These are phyloP conservation scores for Eurotiales sp. DNA, from an alignment of 2,329 filamentous ascomycete species.

Conservation along the genomic window DNA sequence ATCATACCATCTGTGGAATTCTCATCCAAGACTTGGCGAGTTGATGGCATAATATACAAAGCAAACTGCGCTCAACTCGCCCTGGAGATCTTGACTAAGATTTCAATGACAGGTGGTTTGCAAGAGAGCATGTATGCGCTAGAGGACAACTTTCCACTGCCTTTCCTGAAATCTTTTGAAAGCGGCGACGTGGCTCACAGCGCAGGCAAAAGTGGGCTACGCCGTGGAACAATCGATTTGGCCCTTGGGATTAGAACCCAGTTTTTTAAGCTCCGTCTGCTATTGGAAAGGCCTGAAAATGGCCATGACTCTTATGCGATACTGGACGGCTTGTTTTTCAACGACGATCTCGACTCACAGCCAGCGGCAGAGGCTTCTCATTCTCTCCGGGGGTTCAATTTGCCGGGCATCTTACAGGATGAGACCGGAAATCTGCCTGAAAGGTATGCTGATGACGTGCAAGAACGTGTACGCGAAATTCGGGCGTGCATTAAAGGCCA, in stretches of 20 bases:
- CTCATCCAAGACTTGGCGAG: constrained; percentile 26
- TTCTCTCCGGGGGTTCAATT: constrained; percentile 25
- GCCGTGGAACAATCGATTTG: constrained; percentile 44
- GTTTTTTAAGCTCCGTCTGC: constrained; percentile 44
- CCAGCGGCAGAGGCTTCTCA: constrained; percentile 12
- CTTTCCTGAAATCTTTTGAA: constrained; percentile 32
- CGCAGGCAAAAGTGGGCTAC: constrained; percentile 38
- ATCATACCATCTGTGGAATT: constrained; percentile 24
- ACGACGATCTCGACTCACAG: constrained; percentile 18
- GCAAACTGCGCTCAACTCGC: constrained; percentile 44
- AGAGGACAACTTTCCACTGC: constrained; percentile 30
- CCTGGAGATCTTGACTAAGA: constrained; percentile 33
- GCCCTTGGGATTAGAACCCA: constrained; percentile 56
- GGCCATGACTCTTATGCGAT: constrained; percentile 39
- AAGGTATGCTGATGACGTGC: constrained; percentile 32
- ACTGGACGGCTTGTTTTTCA: constrained; percentile 42
- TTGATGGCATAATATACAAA: constrained; percentile 37
- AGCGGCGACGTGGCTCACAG: constrained; percentile 11
- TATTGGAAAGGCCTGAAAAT: constrained; percentile 26
- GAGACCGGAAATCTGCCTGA: constrained; percentile 35
- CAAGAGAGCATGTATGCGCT: constrained; percentile 27
- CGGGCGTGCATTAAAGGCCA: constrained; percentile 32
- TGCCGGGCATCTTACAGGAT: constrained; percentile 33
- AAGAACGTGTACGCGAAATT: constrained; percentile 38
- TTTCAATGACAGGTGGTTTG: constrained; percentile 18